Evolutionary conservation across 257 asterid species (phyloP), one percentile per base, ranked within the genome.

Genomic region (Agastache rugosa): DNA sequence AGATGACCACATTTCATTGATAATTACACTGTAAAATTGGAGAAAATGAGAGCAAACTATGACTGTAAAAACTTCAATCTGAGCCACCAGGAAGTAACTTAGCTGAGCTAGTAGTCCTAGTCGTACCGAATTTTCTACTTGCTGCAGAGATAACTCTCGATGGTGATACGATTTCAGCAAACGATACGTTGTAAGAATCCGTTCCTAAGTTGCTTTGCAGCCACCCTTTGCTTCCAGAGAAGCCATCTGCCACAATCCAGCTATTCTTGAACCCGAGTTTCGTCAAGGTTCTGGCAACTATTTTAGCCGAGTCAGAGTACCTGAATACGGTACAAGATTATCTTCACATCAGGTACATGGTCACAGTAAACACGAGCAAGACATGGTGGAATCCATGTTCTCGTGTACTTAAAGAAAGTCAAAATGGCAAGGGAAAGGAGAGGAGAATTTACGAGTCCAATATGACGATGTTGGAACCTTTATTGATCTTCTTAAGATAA

Each of bases 201-300:
- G 93, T 64, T 75, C 98, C 99, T 22, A 95, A 75, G 11, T 86
- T 85, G 80, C 98, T 95, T 82, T 90, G 98, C 77, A 89, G 72
- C 99, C 99, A 95, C 19, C 99, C 97, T 72, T 82, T 85, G 83
- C 96, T 61, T 72, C 99, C 97, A 0, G 98, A 89, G 88, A 95
- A 92, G 69, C 99, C 99, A 83, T 88, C 97, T 5, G 70, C 61
- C 80, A 95, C 86, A 45, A 85, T 71, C 97, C 97, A 95, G 71
- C 85, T 79, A 69, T 88, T 95, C 83, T 90, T 92, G 79, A 95
- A 95, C 67, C 98, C 99, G 4, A 92, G 96, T 41, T 79, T 92
- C 11, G 96, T 92, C 72, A 95, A 82, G 23, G 89, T 78, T 84
- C 71, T 90, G 39, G 97, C 99, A 16, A 89, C 98, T 64, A 73